Conservation (phyloP, 2,329 filamentous ascomycete species). For the Didymella arachidicola region DNA sequence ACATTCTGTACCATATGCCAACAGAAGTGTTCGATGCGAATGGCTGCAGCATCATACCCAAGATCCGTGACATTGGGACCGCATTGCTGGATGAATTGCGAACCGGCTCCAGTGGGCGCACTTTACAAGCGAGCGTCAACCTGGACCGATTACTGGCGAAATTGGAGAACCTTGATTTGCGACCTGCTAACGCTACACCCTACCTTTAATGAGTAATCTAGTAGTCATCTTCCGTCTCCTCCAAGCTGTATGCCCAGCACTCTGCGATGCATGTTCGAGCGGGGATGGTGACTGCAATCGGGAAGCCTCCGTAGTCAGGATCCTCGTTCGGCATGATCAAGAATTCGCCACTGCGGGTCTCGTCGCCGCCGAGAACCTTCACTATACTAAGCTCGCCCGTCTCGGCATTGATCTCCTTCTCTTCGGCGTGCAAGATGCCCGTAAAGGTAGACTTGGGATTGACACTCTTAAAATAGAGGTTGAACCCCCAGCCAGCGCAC, state of each 20-base stretch:
- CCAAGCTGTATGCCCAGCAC: conserved; percentile 36
- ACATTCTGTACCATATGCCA: conserved; percentile 28
- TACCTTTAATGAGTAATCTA: conserved; percentile 4
- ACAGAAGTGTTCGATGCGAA: conserved; percentile 34
- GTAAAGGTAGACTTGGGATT: conserved; percentile 50
- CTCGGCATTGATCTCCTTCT: conserved; percentile 52
- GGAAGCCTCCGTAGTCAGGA: conserved; percentile 65
- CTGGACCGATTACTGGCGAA: conserved; percentile 27
- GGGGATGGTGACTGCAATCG: conserved; percentile 63
- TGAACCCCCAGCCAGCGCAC: conserved; percentile 57
- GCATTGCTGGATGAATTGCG: conserved; percentile 29
- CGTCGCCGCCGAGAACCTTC: conserved; percentile 55
- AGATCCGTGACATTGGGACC: conserved; percentile 32
- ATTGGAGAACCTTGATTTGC: conserved; percentile 26
- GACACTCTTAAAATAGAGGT: conserved; percentile 44
- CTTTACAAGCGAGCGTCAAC: conserved; percentile 26
- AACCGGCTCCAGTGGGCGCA: conserved; percentile 24
- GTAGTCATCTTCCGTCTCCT: conserved; percentile 32
- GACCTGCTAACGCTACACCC: conserved; percentile 10
- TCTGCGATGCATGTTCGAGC: conserved; percentile 52
- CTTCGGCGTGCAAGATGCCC: conserved; percentile 54
- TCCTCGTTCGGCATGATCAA: conserved; percentile 65
- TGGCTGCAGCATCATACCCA: conserved; percentile 32
- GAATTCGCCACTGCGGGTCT: conserved; percentile 58
- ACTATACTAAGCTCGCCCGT: conserved; percentile 50